phyloP scores from a whole-genome alignment of 805 yeast genomes.

The Grigorovia jiainica region DNA sequence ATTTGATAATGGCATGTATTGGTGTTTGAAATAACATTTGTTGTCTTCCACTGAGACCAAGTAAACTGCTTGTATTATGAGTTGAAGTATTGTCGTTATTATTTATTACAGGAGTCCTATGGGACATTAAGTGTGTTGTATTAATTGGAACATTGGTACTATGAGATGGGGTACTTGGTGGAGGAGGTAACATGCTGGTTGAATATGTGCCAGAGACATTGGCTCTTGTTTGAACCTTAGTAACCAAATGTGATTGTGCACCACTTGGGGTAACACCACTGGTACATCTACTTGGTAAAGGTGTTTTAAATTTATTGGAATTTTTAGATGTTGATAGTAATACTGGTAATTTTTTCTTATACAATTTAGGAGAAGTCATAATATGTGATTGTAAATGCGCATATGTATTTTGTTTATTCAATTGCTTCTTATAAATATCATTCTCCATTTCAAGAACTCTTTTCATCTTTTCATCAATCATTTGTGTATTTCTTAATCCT shows the following conservation, averaged over 20 bases:
- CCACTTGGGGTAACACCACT: conserved; percentile 13
- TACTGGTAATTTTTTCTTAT: conserved; percentile 25
- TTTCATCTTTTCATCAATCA: conserved; percentile 23
- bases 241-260: conserved; percentile 23
- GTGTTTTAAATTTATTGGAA: conserved; percentile 20
- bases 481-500: conserved; percentile 5
- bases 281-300: conserved; percentile 10
- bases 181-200: conserved; percentile 1
- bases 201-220: neutral
- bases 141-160: conserved; percentile 10
- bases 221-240: conserved; percentile 10
- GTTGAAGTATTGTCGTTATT: neutral
- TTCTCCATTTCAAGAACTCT: conserved; percentile 20
- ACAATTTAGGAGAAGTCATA: conserved; percentile 22
- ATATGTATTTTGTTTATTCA: conserved; percentile 19
- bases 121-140: conserved; percentile 4
- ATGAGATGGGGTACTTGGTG: conserved; percentile 12
- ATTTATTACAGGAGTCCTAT: conserved; percentile 2
- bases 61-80: neutral
- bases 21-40: conserved; percentile 18
- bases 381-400: conserved; percentile 23
- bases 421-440: conserved; percentile 8
- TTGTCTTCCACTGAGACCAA: conserved; percentile 1
- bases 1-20: conserved; percentile 5
- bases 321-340: conserved; percentile 21